phyloP scores from a whole-genome alignment of 805 yeast species.

The Yamadazyma takamatsuzukensis region DNA sequence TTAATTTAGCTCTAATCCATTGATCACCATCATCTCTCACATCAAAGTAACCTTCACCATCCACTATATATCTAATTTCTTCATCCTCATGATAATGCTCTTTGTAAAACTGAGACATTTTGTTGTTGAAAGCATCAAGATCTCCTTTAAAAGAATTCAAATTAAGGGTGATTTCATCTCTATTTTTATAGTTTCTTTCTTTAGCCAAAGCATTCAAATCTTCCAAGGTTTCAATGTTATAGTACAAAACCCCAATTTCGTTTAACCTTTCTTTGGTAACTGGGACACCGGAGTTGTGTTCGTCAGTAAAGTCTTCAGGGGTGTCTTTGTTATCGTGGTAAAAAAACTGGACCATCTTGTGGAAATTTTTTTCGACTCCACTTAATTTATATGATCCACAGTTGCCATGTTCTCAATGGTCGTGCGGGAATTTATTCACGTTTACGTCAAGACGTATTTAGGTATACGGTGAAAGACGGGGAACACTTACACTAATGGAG shows the following conservation, averaged over 20 bases:
- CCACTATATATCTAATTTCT: constrained; percentile 85
- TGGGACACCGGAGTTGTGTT: constrained; percentile 65
- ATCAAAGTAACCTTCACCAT: constrained; percentile 91
- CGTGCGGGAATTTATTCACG: too few relatives aligned
- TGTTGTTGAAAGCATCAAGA: constrained; percentile 49
- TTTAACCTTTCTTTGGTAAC: constrained; percentile 51
- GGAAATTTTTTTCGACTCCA: too few relatives aligned
- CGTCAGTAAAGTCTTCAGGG: constrained; percentile 56
- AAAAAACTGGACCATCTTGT: constrained; percentile 31
- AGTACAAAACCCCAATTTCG: constrained; percentile 67
- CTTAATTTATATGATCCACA: too few relatives aligned
- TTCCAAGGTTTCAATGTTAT: constrained; percentile 44
- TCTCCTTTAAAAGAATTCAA: constrained; percentile 61
- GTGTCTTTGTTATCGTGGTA: constrained; percentile 61
- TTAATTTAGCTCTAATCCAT: constrained; percentile 77
- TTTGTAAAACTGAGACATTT: constrained; percentile 65
- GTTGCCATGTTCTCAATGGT: too few relatives aligned
- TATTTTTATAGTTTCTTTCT: constrained; percentile 71
- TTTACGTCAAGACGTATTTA: too few relatives aligned
- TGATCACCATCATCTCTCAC: constrained; percentile 58
- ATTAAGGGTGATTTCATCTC: constrained; percentile 67
- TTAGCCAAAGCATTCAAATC: constrained; percentile 65
- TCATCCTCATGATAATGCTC: constrained; percentile 97
- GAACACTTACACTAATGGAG: too few relatives aligned
- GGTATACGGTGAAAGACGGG: too few relatives aligned